phyloP scores from a whole-genome alignment of 1,284 basidiomycete species.

The Ceratobasidium sp. region DNA sequence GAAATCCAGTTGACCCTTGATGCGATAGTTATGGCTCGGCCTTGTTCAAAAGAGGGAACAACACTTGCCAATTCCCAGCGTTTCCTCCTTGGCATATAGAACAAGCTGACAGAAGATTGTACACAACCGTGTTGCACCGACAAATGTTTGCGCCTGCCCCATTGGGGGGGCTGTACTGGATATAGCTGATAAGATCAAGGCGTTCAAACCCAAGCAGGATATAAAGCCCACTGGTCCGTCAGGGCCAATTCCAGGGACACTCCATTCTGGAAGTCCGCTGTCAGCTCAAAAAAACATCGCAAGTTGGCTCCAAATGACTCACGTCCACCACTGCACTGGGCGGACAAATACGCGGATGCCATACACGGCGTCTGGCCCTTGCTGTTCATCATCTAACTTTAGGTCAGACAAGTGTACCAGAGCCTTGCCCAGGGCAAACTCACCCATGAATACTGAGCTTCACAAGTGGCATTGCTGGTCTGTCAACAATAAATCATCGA shows the following conservation, averaged over 20 bases:
- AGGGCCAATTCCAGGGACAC: slow-evolving; percentile 35
- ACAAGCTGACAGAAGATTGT: slow-evolving; percentile 48
- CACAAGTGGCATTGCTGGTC: slow-evolving; percentile 39
- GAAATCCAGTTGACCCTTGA: slow-evolving; percentile 29
- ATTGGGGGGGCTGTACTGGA: slow-evolving; percentile 36
- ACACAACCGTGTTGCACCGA: slow-evolving; percentile 47
- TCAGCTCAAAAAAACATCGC: background rate
- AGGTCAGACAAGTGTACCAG: background rate
- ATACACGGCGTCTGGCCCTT: slow-evolving; percentile 47
- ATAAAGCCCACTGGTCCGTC: slow-evolving; percentile 29
- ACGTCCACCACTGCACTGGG: slow-evolving; percentile 43
- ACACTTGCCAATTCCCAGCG: slow-evolving; percentile 9
- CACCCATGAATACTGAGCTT: slow-evolving; percentile 38
- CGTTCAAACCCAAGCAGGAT: background rate
- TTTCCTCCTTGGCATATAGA: slow-evolving; percentile 47
- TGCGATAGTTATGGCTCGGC: background rate
- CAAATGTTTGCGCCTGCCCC: slow-evolving; percentile 40
- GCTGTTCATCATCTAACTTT: slow-evolving; percentile 44
- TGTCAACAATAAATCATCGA: slow-evolving; percentile 3
- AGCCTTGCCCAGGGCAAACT: background rate
- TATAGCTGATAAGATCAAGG: background rate
- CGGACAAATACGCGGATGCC: slow-evolving; percentile 46
- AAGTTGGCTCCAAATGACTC: slow-evolving; percentile 12
- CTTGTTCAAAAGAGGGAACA: background rate
- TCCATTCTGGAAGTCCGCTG: slow-evolving; percentile 30